Evolutionary conservation across 768 basidiomycete species (phyloP).

Genomic region (Lactifluus piperatus): DNA sequence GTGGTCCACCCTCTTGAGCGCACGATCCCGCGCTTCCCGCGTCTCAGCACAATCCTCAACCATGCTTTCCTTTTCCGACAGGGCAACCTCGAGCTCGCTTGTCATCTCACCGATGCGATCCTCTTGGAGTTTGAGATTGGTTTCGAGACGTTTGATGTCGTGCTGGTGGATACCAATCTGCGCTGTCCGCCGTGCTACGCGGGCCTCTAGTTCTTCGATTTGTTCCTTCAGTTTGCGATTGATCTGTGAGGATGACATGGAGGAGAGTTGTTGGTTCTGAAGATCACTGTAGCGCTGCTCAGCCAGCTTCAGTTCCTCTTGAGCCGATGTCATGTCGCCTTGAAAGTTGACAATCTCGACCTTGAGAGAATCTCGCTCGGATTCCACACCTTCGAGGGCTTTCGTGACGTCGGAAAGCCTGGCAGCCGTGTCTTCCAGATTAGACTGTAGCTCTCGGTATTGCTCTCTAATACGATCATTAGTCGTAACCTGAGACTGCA

Average conservation of each 20-base stretch:
- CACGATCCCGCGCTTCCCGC: conserved; percentile 61
- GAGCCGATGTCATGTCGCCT: conserved; percentile 44
- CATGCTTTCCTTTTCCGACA: conserved; percentile 68
- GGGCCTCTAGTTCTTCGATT: conserved; percentile 58
- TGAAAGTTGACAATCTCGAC: conserved; percentile 58
- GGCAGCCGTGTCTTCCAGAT: conserved; percentile 35
- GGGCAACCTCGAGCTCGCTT: conserved; percentile 55
- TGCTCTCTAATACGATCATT: conserved; percentile 10
- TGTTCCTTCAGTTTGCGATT: conserved; percentile 49
- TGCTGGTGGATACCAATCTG: conserved; percentile 75
- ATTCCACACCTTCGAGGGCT: conserved; percentile 47
- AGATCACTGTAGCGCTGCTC: conserved; percentile 54
- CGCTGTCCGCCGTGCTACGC: conserved; percentile 57
- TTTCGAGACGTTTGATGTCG: conserved; percentile 68
- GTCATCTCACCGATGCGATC: conserved; percentile 66
- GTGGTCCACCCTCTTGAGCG: conserved; percentile 45
- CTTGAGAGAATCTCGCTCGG: conserved; percentile 57
- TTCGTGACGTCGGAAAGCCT: conserved; percentile 38
- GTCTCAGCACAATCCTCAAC: conserved; percentile 79
- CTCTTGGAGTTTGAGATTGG: conserved; percentile 65
- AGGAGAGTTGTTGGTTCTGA: conserved; percentile 57
- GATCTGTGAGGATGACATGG: conserved; percentile 41
- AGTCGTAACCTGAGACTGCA: conserved; percentile 11
- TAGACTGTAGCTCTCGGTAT: conserved; percentile 13
- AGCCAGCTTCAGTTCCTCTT: conserved; percentile 45